Base-by-base conservation (phyloP, 2,329 filamentous ascomycete genomes). In the Raffaelea deltoideospora region DNA sequence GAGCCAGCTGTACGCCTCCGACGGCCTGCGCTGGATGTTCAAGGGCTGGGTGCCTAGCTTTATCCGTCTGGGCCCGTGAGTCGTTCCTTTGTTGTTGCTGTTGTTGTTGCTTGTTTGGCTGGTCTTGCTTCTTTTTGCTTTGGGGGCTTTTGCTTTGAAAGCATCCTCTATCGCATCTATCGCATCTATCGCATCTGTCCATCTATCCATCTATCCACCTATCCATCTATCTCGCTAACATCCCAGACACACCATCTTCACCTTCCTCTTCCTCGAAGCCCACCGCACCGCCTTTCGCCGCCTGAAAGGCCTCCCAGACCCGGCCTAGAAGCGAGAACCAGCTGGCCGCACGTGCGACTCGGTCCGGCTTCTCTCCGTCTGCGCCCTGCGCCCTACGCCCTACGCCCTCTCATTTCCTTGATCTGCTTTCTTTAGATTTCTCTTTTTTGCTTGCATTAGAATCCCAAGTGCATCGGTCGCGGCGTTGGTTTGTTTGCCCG, bases 31-130 rank as follows among this genome's bases (percentile, higher is more conserved):
- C 31, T 93, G 85, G 85, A 78, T 88, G 69, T 92, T 92, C 59
- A 82, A 83, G 56, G 85, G 85, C 42, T 92, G 84, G 83, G 75
- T 87, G 33, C 85, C 85, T n/a, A 75, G 71, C 47, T 79, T 79
- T 51, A 60, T 78, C 44, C 59, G 75, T 41, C 57, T 79, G 34
- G 74, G 74, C 50, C 74, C 74, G 65, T 74, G 57, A 59, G 69
- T 66, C 17, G 17, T 11, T 33, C 13, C 31, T n/a, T n/a, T n/a
- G n/a, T n/a, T n/a, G 22, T 34, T 24, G 28, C n/a, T 31, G n/a
- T n/a, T n/a, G n/a, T n/a, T n/a, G n/a, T n/a, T n/a, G n/a, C n/a
- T n/a, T n/a, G n/a, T n/a, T n/a, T n/a, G n/a, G n/a, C n/a, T n/a
- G n/a, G n/a, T n/a, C n/a, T 31, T 28, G 9, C 17, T 13, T 17